These are phyloP conservation scores for Plicaturopsis crispa DNA, from an alignment of 768 basidiomycete genomes.

Conservation along the genomic window DNA sequence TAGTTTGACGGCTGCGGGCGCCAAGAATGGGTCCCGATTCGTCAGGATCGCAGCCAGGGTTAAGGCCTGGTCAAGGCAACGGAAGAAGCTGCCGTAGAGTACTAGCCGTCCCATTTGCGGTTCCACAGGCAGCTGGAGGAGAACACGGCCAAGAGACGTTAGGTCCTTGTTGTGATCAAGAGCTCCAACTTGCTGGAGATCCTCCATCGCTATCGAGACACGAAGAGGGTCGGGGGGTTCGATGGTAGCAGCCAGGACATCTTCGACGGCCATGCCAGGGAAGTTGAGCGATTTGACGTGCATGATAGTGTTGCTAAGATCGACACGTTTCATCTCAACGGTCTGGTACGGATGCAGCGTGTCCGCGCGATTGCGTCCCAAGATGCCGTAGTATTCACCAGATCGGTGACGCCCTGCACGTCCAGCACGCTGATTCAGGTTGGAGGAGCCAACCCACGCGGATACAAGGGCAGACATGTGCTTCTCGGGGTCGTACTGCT, in stretches of 20 bases:
- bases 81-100: constrained; percentile 87
- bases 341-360: constrained; percentile 72
- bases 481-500: constrained; percentile 80
- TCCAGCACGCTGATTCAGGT: constrained; percentile 86
- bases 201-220: constrained; percentile 71
- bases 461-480: constrained; percentile 86
- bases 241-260: constrained; percentile 78
- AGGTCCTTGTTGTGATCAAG: constrained; percentile 68
- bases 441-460: constrained; percentile 87
- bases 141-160: constrained; percentile 81
- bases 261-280: constrained; percentile 77
- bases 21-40: constrained; percentile 85
- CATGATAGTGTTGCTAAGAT: constrained; percentile 91
- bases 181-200: constrained; percentile 82
- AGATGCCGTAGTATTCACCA: constrained; percentile 86
- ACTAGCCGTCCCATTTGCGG: constrained; percentile 86
- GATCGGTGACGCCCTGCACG: constrained; percentile 87
- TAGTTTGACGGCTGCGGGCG: constrained; percentile 67
- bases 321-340: constrained; percentile 92
- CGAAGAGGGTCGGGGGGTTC: constrained; percentile 80
- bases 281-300: constrained; percentile 92
- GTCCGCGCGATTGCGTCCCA: constrained; percentile 54
- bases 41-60: constrained; percentile 89
- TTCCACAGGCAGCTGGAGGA: constrained; percentile 86
- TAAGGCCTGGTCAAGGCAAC: constrained; percentile 80